Evolutionary conservation across 2,329 filamentous ascomycete species (phyloP), one percentile per base, ranked within the genome.

Genomic region (Harringtonia lauricola): DNA sequence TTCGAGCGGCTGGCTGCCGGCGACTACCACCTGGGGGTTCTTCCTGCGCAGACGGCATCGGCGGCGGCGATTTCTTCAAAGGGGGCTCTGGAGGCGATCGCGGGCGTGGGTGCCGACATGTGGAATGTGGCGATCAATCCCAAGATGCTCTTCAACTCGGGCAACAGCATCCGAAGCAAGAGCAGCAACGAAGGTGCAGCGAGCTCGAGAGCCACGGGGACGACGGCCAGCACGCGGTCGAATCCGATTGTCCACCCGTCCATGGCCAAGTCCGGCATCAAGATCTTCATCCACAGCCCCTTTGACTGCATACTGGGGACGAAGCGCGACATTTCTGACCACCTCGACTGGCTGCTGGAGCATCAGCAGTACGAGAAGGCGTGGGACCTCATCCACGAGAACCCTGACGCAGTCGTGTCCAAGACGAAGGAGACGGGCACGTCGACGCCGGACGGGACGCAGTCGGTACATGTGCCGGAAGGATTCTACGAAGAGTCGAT

Each of bases 291-390:
- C 34, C 88, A 95, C 55, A 95, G 88, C 54, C 92, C 92, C 0
- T 98, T 94, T 57, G 92, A 98, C 62, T 96, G 89, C 55, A 83
- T 96, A n/a, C 67, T 95, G 43, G 86, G 87, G 1, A 86, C 92
- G 3, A 89, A 89, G 58, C 74, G 92, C 52, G 89, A 95, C 55
- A 70, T 94, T 15, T 70, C 79, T 4, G 92, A 98, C 61, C 88
- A 94, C 55, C 67, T 96, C 19, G 68, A 72, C 8, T 98, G 90
- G 90, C 69, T 96, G 14, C 59, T 94, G 24, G 84, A 90, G 46
- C 86, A 82, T 48, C 75, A 85, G 42, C 80, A 82, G 49, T 95
- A 90, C 56, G 76, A 86, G 54, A 76, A 86, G 52, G 88, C 89
- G 2, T 98, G 90, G 90, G 80, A 86, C 52, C 72, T 98, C 4